A percentile compares a stretch with the other conserved stretches of the same genome.
phyloP scores from a whole-genome alignment of 495 filamentous ascomycete genomes.

The Tuber magnatum region DNA sequence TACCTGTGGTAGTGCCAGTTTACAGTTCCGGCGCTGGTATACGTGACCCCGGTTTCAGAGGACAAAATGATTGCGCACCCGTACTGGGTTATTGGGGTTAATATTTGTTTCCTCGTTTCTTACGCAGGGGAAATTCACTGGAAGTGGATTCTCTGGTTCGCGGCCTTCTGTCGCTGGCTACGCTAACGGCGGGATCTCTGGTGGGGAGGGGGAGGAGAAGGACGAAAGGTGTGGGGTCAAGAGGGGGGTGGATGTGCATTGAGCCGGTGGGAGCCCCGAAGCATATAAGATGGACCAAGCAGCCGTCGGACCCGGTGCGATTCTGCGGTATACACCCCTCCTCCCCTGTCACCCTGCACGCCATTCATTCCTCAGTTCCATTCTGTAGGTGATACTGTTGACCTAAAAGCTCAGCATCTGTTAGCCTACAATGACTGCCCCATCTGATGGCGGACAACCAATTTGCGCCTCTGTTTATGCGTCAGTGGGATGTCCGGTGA shows the following conservation, averaged over 20 bases:
- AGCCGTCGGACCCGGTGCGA: constrained; percentile 67
- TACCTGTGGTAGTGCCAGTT: constrained; percentile 66
- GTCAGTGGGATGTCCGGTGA: too few relatives aligned
- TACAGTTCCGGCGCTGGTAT: constrained; percentile 72
- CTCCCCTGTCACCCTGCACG: constrained; percentile 1
- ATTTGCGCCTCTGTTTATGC: too few relatives aligned
- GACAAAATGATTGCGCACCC: constrained; percentile 68
- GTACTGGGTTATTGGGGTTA: constrained; percentile 69
- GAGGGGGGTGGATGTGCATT: constrained; percentile 24
- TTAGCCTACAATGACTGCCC: too few relatives aligned
- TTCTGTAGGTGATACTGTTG: not conserved
- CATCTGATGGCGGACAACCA: too few relatives aligned
- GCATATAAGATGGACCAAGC: constrained; percentile 68
- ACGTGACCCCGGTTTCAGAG: constrained; percentile 73
- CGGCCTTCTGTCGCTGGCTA: constrained; percentile 70
- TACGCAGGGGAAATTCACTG: not conserved
- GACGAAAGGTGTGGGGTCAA: constrained; percentile 15
- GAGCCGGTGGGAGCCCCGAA: constrained; percentile 33
- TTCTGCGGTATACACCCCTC: constrained; percentile 63
- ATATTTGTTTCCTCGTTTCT: constrained; percentile 56
- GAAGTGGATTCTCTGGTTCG: constrained; percentile 64
- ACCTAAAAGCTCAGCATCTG: too few relatives aligned
- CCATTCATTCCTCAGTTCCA: not conserved
- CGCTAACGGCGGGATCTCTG: constrained; percentile 44
- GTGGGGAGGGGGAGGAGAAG: constrained; percentile 40